These are phyloP conservation scores for Fusarium pseudonygamai DNA, from an alignment of 2,329 filamentous ascomycete genomes.

Conservation along the genomic window DNA sequence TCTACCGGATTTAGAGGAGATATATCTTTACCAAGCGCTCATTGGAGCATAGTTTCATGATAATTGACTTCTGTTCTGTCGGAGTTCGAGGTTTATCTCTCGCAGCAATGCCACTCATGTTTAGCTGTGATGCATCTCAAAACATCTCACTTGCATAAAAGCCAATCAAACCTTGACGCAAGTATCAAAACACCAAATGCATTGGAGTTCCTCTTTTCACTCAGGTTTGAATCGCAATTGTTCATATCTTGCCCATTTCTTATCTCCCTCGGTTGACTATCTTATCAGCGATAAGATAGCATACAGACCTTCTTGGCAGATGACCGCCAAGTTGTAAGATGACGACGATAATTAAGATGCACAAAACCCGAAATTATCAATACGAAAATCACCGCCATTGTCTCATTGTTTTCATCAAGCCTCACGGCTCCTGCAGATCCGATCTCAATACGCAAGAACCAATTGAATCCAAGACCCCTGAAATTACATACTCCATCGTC, in stretches of 20 bases:
- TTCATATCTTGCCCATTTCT: too few species aligned
- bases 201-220: neutral
- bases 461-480: neutral
- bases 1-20: neutral
- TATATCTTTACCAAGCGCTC: neutral
- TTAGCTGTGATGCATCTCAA: rapidly evolving
- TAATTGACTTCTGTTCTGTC: neutral
- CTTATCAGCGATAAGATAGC: neutral
- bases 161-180: too few species aligned
- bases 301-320: neutral
- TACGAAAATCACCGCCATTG: neutral
- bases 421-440: neutral
- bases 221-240: too few species aligned
- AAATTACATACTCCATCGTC: neutral
- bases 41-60: neutral
- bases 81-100: neutral
- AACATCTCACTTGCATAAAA: rapidly evolving
- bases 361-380: neutral
- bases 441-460: neutral
- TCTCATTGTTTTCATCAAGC: neutral
- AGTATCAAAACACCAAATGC: rapidly evolving
- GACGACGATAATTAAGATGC: neutral
- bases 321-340: neutral
- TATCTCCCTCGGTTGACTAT: neutral
- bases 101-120: neutral